Conservation (phyloP, 2,329 filamentous ascomycete species). For the Claviceps sp. region DNA sequence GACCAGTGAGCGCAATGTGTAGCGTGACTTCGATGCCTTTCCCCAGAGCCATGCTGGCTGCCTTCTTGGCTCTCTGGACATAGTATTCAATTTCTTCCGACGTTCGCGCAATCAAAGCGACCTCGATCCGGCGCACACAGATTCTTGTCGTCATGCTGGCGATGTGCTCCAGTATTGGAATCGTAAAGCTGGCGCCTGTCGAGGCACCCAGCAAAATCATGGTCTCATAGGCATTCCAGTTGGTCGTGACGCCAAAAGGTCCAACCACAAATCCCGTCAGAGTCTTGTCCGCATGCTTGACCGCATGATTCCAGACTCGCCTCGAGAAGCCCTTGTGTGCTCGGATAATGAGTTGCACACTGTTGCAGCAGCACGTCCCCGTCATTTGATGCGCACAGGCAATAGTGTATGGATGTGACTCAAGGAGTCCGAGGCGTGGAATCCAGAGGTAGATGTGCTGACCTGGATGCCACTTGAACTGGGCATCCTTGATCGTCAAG, state of each 20-base stretch:
- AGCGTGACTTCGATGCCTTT: conserved; percentile 36
- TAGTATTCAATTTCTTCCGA: conserved; percentile 44
- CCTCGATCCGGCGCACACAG: conserved; percentile 39
- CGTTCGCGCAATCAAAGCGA: conserved; percentile 37
- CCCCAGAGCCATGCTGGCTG: conserved; percentile 24
- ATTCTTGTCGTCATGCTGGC: conserved; percentile 25
- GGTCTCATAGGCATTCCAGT: conserved; percentile 46
- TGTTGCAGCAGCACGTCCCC: conserved; percentile 42
- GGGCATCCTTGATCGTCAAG: conserved; percentile 44
- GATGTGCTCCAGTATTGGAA: conserved; percentile 44
- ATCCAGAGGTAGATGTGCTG: conserved; percentile 50
- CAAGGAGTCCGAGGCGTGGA: conserved; percentile 37
- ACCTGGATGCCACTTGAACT: conserved; percentile 44
- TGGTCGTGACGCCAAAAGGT: conserved; percentile 41
- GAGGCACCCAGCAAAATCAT: conserved; percentile 47
- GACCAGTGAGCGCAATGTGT: conserved; percentile 39
- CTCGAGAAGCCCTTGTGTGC: conserved; percentile 44
- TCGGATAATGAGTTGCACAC: conserved; percentile 44
- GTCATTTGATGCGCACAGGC: conserved; percentile 39
- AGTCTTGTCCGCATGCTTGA: conserved; percentile 19
- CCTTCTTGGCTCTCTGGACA: conserved; percentile 32
- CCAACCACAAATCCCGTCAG: conserved; percentile 35
- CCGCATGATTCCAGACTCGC: conserved; percentile 34
- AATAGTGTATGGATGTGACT: conserved; percentile 49
- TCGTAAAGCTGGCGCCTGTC: conserved; percentile 47